These are phyloP conservation scores for Abortiporus biennis DNA, from an alignment of 1,284 basidiomycete genomes.

Conservation along the genomic window DNA sequence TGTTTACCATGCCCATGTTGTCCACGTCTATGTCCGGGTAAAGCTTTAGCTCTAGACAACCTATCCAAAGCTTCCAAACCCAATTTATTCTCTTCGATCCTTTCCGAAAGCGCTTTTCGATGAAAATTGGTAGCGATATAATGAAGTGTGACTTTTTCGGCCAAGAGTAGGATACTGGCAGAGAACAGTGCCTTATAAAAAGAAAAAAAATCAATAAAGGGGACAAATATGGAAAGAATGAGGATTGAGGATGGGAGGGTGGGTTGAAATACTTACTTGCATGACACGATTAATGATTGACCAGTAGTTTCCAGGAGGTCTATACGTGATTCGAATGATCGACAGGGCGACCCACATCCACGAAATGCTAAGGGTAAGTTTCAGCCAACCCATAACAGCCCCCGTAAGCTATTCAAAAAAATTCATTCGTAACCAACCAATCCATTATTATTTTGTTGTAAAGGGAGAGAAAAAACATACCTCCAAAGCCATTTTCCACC, in stretches of 20 bases:
- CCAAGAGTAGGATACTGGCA: conserved; percentile 53
- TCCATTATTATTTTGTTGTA: too few species aligned
- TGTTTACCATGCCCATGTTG: conserved; percentile 23
- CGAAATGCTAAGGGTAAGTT: conserved; percentile 54
- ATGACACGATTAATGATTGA: conserved; percentile 60
- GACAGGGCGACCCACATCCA: conserved; percentile 72
- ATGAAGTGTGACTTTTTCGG: conserved; percentile 66
- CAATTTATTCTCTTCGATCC: conserved; percentile 61
- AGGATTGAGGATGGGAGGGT: conserved; percentile 7
- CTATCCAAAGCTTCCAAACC: conserved; percentile 65
- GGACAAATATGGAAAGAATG: too few species aligned
- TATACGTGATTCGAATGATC: conserved; percentile 46
- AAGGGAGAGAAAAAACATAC: too few species aligned
- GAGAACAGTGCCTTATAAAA: conserved; percentile 56
- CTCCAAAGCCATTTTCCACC: too few species aligned
- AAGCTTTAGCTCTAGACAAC: conserved; percentile 56
- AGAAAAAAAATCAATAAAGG: too few species aligned
- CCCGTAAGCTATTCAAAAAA: conserved; percentile 45
- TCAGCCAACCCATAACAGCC: conserved; percentile 66
- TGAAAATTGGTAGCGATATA: conserved; percentile 76
- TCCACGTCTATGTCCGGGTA: conserved; percentile 23
- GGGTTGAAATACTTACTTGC: too few species aligned
- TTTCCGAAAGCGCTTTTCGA: conserved; percentile 65
- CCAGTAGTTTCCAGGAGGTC: conserved; percentile 66
- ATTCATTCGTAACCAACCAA: background rate